Evolutionary conservation across 2,329 filamentous ascomycete genomes (phyloP).

Genomic region (Penicillium fuscoglaucum): DNA sequence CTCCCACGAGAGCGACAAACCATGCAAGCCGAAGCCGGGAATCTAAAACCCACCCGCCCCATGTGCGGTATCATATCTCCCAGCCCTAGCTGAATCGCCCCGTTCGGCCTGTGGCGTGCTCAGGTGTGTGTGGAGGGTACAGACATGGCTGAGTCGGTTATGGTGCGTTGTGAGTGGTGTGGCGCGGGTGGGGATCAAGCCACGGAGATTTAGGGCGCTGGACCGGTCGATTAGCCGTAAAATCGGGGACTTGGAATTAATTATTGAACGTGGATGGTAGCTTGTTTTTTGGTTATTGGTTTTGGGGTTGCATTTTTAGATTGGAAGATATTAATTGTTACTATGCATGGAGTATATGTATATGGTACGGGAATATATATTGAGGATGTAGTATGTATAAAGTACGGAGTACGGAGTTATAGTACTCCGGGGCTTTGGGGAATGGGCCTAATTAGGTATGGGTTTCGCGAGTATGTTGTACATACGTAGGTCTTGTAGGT

Average conservation of each 20-base stretch:
- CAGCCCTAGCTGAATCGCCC: background rate
- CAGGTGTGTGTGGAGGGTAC: background rate
- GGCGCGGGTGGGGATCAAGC: slow-evolving; percentile 7
- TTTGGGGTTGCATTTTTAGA: background rate
- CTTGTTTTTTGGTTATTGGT: background rate
- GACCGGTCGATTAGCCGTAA: slow-evolving; percentile 12
- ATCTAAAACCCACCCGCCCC: background rate
- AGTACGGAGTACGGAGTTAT: background rate
- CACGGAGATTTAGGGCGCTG: slow-evolving; percentile 5
- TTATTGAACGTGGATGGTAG: background rate
- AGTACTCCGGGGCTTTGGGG: background rate
- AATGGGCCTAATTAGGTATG: background rate
- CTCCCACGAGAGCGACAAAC: background rate
- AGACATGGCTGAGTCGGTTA: slow-evolving; percentile 3
- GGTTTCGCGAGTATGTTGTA: background rate
- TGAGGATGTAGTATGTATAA: background rate
- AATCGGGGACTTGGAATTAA: background rate
- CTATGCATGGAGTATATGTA: no score
- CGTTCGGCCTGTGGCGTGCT: background rate
- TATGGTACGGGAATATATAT: background rate
- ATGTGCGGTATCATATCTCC: slow-evolving; percentile 9
- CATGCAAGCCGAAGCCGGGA: slow-evolving; percentile 1
- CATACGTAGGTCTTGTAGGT: background rate
- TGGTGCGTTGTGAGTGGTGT: slow-evolving; percentile 7
- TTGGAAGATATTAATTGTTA: background rate